A percentile compares a stretch with the other conserved stretches of the same genome.
Conservation (phyloP, 1,139 yeast species). For the Chernovozyma aurita region DNA sequence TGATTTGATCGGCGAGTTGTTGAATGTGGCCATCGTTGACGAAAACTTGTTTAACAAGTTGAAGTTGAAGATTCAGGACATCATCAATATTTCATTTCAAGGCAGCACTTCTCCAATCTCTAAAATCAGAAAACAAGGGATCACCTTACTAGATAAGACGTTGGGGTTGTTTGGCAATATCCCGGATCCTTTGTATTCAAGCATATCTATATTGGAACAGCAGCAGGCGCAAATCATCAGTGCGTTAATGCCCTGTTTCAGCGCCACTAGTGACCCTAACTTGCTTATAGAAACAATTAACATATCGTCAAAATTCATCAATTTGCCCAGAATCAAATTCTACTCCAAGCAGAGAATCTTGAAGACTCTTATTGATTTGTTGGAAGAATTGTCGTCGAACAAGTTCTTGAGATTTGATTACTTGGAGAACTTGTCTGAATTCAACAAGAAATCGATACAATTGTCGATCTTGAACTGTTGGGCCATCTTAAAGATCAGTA, state of each 20-base stretch:
- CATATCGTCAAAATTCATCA: slow-evolving; percentile 74
- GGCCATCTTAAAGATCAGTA: slow-evolving; percentile 66
- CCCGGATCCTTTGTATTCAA: slow-evolving; percentile 71
- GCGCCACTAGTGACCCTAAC: slow-evolving; percentile 64
- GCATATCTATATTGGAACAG: slow-evolving; percentile 74
- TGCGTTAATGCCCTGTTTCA: slow-evolving; percentile 88
- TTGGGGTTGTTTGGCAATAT: slow-evolving; percentile 50
- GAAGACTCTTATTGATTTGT: slow-evolving; percentile 59
- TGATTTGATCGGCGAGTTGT: slow-evolving; percentile 50
- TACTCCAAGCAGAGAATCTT: slow-evolving; percentile 60
- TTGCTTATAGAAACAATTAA: slow-evolving; percentile 76
- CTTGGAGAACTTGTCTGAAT: slow-evolving; percentile 42
- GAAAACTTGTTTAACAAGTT: slow-evolving; percentile 38
- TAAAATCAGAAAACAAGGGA: slow-evolving; percentile 60
- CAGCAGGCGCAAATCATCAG: slow-evolving; percentile 93
- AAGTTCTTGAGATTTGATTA: slow-evolving; percentile 40
- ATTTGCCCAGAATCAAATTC: slow-evolving; percentile 41
- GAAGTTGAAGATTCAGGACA: slow-evolving; percentile 56
- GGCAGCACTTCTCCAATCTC: slow-evolving; percentile 74
- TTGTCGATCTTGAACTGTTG: slow-evolving; percentile 78
- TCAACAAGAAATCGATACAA: slow-evolving; percentile 61
- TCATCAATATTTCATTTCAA: slow-evolving; percentile 77
- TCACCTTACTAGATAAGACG: slow-evolving; percentile 49
- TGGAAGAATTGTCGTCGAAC: slow-evolving; percentile 56
- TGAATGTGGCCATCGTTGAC: slow-evolving; percentile 39